These are phyloP conservation scores for Cinnamomum chago DNA, from an alignment of 164 flowering plant species.

Conservation along the genomic window DNA sequence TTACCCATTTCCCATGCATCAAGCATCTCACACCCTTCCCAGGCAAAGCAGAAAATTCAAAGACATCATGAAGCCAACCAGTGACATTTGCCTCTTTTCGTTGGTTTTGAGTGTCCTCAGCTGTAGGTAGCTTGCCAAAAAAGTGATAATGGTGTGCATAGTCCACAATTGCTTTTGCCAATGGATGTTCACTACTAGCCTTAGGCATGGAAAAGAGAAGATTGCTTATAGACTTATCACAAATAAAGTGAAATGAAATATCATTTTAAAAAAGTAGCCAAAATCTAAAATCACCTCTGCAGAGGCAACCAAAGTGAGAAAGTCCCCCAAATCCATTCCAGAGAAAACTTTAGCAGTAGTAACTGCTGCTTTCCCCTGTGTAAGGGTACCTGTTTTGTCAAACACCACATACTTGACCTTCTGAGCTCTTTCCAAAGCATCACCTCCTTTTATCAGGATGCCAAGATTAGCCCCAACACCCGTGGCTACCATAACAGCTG, in stretches of 20 bases:
- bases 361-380: conserved; percentile 91
- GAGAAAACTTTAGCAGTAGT: conserved; percentile 73
- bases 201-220: conserved; percentile 17
- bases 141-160: conserved; percentile 96
- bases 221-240: neutral
- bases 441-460: conserved; percentile 87
- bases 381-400: conserved; percentile 97
- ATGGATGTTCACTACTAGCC: conserved; percentile 98
- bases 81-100: conserved; percentile 30
- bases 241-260: conserved; percentile 2
- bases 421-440: conserved; percentile 83
- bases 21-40: conserved; percentile 86
- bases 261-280: neutral
- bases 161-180: conserved; percentile 77
- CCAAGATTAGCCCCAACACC: conserved; percentile 95
- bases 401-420: conserved; percentile 84
- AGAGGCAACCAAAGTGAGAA: conserved; percentile 91
- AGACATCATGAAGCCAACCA: conserved; percentile 80
- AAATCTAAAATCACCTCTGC: conserved; percentile 66
- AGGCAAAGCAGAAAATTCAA: conserved; percentile 75
- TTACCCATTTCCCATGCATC: conserved; percentile 51
- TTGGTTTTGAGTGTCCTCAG: conserved; percentile 29
- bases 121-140: conserved; percentile 54
- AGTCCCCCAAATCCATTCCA: conserved; percentile 82
- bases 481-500: conserved; percentile 97